Conservation (phyloP, 2,329 filamentous ascomycete genomes). For the Dactylonectria macrodidyma region DNA sequence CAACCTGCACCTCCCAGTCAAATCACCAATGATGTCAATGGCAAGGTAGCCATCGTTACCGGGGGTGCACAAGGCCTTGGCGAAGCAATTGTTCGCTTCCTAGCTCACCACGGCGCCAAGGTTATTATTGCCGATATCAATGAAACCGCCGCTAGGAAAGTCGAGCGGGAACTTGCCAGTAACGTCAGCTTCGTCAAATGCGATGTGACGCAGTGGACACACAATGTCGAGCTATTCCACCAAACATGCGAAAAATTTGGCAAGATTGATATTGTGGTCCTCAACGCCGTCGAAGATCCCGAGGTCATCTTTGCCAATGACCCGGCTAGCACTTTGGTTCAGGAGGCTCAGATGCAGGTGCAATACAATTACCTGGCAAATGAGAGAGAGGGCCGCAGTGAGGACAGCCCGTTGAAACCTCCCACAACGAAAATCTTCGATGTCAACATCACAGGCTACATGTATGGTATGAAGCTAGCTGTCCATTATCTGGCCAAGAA, state of each 20-base stretch:
- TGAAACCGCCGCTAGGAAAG: no score
- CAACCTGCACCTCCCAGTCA: no score
- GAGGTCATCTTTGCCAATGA: constrained; percentile 5
- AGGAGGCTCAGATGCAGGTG: not conserved
- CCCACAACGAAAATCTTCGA: constrained; percentile 13
- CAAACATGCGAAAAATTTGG: not conserved
- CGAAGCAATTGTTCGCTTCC: no score
- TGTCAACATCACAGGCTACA: constrained; percentile 12
- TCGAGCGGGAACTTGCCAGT: no score
- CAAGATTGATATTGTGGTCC: constrained; percentile 2
- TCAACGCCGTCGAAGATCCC: constrained; percentile 8
- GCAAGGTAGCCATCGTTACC: no score
- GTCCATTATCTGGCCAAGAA: constrained; percentile 4
- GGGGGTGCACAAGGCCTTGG: no score
- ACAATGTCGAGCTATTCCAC: no score
- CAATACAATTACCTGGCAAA: constrained; percentile 14
- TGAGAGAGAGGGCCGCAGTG: not conserved
- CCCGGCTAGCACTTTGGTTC: not conserved
- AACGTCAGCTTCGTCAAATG: no score
- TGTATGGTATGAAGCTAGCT: constrained; percentile 14
- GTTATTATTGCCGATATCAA: no score
- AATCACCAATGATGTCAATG: no score
- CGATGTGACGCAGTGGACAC: no score
- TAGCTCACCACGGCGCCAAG: no score
- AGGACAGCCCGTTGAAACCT: not conserved